Base-by-base conservation (phyloP, 495 filamentous ascomycete species). In the Elaphomyces granulatus region DNA sequence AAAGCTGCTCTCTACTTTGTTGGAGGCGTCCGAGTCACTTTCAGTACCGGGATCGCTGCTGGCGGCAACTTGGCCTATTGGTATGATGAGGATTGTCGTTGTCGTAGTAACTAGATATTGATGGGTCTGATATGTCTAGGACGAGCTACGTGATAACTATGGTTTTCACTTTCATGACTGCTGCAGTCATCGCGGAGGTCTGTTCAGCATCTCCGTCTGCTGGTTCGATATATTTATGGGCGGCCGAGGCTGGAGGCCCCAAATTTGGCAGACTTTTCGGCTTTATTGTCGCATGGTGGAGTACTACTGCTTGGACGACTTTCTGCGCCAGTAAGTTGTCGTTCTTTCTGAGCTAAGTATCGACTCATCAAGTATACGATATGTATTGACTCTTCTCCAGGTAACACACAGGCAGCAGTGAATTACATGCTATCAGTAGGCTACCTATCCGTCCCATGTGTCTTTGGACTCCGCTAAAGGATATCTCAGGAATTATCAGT, bases 251-350 rank as follows among this genome's bases (percentile, higher is more conserved):
- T 8, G 70, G 70, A 31, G 70, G 70, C 28, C 66, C 66, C 26
- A 55, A 60, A 18, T 74, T 59, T 48, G 70, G 70, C 7, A 51
- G 70, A 32, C 52, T 74, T 2, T 51, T 74, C 20, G 70, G 70
- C 6, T 72, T 74, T 47, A 54, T 71, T 26, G 70, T 72, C 21
- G 70, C 70, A 3, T 74, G 70, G 70, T 74, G 70, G 70, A 72
- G 68, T 54, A 72, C 68, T 8, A 74, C 70, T 2, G 70, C 70
- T 6, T 74, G 70, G 70, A 74, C 70, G 17, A 74, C 70, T 3
- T 74, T 74, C 43, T 67, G 64, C 46, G 66, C 66, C 4, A 69
- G 66, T 55, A 28, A 47, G 33, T 30, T 12, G 6, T 8, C 14
- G n/a, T n/a, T n/a, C n/a, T n/a, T n/a, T n/a, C n/a, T n/a, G n/a